Conservation (phyloP, 1,284 basidiomycete genomes). For the Schizophyllum amplum region DNA sequence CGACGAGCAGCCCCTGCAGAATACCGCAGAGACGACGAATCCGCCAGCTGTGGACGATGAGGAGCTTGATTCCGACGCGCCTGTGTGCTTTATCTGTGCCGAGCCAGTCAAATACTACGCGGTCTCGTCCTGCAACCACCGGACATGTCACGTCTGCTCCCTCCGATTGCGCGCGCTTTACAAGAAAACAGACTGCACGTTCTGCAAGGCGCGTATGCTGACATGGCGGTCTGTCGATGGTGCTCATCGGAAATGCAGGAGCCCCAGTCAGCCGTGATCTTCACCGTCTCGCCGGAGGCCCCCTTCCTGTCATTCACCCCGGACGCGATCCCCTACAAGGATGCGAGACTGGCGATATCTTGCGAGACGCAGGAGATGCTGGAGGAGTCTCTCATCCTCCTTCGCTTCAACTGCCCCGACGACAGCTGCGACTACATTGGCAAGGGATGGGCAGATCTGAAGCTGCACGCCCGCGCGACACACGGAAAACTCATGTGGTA, state of each 20-base stretch:
- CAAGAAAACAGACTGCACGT: slow-evolving; percentile 90
- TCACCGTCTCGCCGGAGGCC: slow-evolving; percentile 65
- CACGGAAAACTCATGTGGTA: slow-evolving; percentile 84
- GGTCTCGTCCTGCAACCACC: slow-evolving; percentile 86
- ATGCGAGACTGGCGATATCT: slow-evolving; percentile 70
- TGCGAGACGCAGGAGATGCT: slow-evolving; percentile 94
- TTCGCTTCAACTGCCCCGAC: slow-evolving; percentile 86
- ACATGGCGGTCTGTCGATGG: slow-evolving; percentile 3
- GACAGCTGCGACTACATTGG: slow-evolving; percentile 77
- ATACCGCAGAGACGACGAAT: not conserved
- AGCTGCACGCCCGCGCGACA: slow-evolving; percentile 65
- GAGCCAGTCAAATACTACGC: slow-evolving; percentile 90
- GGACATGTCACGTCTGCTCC: slow-evolving; percentile 89
- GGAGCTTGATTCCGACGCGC: slow-evolving; percentile 25
- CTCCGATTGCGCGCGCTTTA: slow-evolving; percentile 89
- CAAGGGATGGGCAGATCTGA: slow-evolving; percentile 85
- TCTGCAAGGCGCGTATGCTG: slow-evolving; percentile 74
- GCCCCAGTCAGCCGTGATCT: slow-evolving; percentile 74
- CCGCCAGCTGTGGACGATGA: slow-evolving; percentile 4
- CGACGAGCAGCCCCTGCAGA: not conserved
- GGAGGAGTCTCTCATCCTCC: slow-evolving; percentile 87
- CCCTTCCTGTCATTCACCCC: slow-evolving; percentile 57
- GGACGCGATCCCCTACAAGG: slow-evolving; percentile 56
- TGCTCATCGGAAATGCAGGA: slow-evolving; percentile 37
- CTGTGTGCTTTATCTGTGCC: slow-evolving; percentile 91